These are phyloP conservation scores for Adansonia madagascariensis DNA, from an alignment of 441 rosid genomes.

Conservation along the genomic window DNA sequence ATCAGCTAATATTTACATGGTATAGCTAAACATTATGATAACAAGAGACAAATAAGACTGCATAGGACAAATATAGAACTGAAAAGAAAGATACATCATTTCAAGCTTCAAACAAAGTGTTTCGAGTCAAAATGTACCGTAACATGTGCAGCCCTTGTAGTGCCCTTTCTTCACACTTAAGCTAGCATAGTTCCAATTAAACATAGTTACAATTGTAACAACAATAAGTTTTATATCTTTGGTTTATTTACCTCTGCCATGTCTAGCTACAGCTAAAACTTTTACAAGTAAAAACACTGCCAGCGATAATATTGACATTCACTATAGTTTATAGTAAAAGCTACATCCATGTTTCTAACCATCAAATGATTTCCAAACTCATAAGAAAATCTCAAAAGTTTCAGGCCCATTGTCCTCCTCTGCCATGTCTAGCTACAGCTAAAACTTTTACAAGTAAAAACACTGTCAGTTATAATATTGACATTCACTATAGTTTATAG, in stretches of 20 bases:
- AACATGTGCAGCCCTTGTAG: background rate
- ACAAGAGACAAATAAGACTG: background rate
- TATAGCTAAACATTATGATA: background rate
- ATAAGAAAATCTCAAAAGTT: slow-evolving; percentile 10
- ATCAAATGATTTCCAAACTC: slow-evolving; percentile 9
- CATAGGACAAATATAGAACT: background rate
- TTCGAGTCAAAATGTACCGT: background rate
- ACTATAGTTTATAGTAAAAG: background rate
- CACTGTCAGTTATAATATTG: background rate
- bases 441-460: background rate
- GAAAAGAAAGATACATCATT: slow-evolving; percentile 5
- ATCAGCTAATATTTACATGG: slow-evolving; percentile 21
- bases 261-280: background rate
- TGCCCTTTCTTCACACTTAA: background rate
- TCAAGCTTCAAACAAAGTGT: background rate
- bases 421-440: background rate
- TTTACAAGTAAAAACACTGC: background rate
- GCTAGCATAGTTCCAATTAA: background rate
- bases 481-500: background rate
- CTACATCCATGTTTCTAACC: background rate
- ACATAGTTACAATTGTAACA: background rate
- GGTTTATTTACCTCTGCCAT: slow-evolving; percentile 1
- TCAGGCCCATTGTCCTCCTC: slow-evolving; percentile 2
- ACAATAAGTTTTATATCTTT: background rate
- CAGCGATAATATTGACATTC: background rate